These are phyloP conservation scores for Infundibulicybe gibba DNA, from an alignment of 768 basidiomycete genomes.

Conservation along the genomic window DNA sequence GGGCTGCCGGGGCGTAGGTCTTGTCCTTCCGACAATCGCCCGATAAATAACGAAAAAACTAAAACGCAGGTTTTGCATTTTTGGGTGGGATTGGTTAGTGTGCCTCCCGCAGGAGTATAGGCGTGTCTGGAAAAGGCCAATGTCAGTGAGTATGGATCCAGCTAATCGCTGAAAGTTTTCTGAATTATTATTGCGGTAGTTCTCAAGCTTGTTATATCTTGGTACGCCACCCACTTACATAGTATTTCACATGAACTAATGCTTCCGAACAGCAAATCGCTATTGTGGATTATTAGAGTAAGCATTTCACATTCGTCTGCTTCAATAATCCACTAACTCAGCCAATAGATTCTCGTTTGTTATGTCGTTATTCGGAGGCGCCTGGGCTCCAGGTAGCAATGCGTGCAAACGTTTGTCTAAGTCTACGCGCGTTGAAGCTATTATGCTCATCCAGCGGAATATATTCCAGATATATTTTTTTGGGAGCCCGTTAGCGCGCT, in stretches of 20 bases:
- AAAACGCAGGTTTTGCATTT: conserved; percentile 15
- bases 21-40: not conserved
- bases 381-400: conserved; percentile 7
- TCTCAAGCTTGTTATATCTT: too few species aligned
- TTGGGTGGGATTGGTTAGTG: conserved; percentile 15
- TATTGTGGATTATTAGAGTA: too few species aligned
- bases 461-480: conserved; percentile 1
- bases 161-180: too few species aligned
- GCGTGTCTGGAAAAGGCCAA: conserved; percentile 13
- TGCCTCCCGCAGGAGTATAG: conserved; percentile 13
- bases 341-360: not conserved
- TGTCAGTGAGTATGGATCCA: conserved; percentile 5
- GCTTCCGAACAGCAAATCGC: too few species aligned
- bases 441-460: too few species aligned
- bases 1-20: conserved; percentile 14
- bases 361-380: conserved; percentile 6
- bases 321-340: not conserved
- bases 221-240: too few species aligned
- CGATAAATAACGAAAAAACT: conserved; percentile 1
- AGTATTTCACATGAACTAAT: too few species aligned
- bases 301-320: too few species aligned
- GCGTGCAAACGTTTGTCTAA: conserved; percentile 4
- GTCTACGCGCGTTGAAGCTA: not conserved
- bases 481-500: conserved; percentile 14
- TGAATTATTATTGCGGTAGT: too few species aligned